Evolutionary conservation across 305 asterid genomes (phyloP).

Genomic region (Striga hermonthica): DNA sequence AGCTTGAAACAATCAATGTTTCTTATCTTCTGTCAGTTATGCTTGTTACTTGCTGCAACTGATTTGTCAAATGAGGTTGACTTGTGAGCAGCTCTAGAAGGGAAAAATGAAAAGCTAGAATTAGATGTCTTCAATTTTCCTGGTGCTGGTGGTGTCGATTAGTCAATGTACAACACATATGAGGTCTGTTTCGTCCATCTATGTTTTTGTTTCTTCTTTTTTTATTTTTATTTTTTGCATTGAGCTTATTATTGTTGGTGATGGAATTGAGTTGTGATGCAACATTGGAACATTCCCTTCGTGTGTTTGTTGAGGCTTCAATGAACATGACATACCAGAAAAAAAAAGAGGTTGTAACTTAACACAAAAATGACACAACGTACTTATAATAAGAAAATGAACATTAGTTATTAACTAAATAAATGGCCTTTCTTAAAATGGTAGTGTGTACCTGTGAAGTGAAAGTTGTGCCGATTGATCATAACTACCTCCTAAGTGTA

Average conservation of each 20-base stretch:
- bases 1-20: not conserved
- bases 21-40: not conserved
- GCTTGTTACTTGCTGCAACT: constrained; percentile 3
- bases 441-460: too few species aligned
- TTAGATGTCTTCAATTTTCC: constrained; percentile 79
- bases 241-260: constrained; percentile 12
- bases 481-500: too few species aligned
- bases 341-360: constrained; percentile 93
- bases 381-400: too few species aligned
- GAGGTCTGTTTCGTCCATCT: constrained; percentile 49
- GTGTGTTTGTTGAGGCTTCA: constrained; percentile 84
- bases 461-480: too few species aligned
- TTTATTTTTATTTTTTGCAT: too few species aligned
- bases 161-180: constrained; percentile 91
- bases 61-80: too few species aligned
- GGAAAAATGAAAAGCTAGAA: constrained; percentile 49
- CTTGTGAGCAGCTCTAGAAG: constrained; percentile 54
- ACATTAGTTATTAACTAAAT: too few species aligned
- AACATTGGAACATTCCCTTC: constrained; percentile 56
- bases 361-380: constrained; percentile 78
- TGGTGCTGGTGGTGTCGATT: constrained; percentile 86
- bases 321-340: constrained; percentile 75
- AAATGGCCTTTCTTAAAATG: too few species aligned
- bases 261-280: constrained; percentile 20
- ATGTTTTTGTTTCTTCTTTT: too few species aligned